A percentile compares a stretch with the other conserved stretches of the same genome.
Conservation (phyloP, 257 asterid genomes). For the Coffea canephora region DNA sequence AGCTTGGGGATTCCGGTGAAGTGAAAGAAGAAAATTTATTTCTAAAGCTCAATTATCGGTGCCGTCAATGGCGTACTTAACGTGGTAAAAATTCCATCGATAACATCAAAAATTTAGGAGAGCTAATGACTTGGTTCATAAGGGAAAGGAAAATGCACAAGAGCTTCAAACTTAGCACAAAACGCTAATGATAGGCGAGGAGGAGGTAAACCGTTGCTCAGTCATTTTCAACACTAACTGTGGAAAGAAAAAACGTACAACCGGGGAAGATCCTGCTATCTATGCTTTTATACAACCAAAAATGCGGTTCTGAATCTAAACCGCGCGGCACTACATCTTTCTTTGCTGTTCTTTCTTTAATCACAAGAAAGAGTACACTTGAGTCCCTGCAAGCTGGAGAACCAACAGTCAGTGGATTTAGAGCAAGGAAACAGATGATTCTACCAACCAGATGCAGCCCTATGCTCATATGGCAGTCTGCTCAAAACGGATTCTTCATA, state of each 20-base stretch:
- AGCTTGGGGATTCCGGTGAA: no score
- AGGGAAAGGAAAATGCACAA: not conserved
- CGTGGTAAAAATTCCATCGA: not conserved
- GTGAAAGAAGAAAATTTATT: not conserved
- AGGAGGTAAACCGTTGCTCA: not conserved
- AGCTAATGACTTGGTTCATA: not conserved
- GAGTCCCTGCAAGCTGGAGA: not conserved
- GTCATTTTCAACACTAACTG: constrained; percentile 4
- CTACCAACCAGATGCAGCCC: not conserved
- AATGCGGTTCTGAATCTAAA: not conserved
- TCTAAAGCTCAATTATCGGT: not conserved
- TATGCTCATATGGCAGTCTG: not conserved
- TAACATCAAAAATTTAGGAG: not conserved
- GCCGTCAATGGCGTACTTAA: not conserved
- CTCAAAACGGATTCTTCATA: not conserved
- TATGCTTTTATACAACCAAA: constrained; percentile 23
- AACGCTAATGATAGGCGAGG: not conserved
- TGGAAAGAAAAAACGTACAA: not conserved
- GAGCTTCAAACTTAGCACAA: not conserved
- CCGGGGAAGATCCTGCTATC: not conserved
- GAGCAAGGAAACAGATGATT: not conserved
- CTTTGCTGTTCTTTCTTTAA: not conserved
- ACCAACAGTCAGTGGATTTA: not conserved
- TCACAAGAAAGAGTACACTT: not conserved
- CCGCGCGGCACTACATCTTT: constrained; percentile 4